Conservation (phyloP, 768 basidiomycete species). For the Tephrocybe sp. region DNA sequence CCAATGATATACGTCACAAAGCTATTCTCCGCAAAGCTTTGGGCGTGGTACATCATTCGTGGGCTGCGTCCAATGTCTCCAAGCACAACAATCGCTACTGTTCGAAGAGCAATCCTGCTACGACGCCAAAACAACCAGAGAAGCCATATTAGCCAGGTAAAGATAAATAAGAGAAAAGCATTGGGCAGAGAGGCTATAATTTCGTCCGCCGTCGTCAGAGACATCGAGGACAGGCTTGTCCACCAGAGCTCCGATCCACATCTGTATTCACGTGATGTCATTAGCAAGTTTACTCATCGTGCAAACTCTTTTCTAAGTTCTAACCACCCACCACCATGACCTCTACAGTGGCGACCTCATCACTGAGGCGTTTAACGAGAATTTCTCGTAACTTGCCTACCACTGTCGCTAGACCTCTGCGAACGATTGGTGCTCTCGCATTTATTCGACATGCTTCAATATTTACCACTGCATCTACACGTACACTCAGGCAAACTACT, state of each 20-base stretch:
- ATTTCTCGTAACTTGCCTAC: slow-evolving; percentile 6
- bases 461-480: slow-evolving; percentile 20
- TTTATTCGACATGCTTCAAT: slow-evolving; percentile 21
- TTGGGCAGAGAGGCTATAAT: slow-evolving; percentile 7
- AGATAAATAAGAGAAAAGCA: slow-evolving; percentile 7
- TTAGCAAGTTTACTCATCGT: slow-evolving; percentile 13
- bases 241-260: not conserved
- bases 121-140: slow-evolving; percentile 32
- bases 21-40: slow-evolving; percentile 80
- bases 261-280: slow-evolving; percentile 16
- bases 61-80: slow-evolving; percentile 97
- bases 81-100: slow-evolving; percentile 87
- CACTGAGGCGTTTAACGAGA: slow-evolving; percentile 11
- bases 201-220: slow-evolving; percentile 8
- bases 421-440: slow-evolving; percentile 6
- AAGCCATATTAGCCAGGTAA: slow-evolving; percentile 29
- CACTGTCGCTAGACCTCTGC: not conserved
- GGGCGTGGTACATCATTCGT: slow-evolving; percentile 98
- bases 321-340: slow-evolving; percentile 3
- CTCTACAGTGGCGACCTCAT: slow-evolving; percentile 15
- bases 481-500: slow-evolving; percentile 16
- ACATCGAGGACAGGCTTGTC: not conserved
- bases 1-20: slow-evolving; percentile 84
- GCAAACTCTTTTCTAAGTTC: not conserved
- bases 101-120: slow-evolving; percentile 45